Base-by-base conservation (phyloP, 306 rosid species). In the Pachyrhizus erosus region DNA sequence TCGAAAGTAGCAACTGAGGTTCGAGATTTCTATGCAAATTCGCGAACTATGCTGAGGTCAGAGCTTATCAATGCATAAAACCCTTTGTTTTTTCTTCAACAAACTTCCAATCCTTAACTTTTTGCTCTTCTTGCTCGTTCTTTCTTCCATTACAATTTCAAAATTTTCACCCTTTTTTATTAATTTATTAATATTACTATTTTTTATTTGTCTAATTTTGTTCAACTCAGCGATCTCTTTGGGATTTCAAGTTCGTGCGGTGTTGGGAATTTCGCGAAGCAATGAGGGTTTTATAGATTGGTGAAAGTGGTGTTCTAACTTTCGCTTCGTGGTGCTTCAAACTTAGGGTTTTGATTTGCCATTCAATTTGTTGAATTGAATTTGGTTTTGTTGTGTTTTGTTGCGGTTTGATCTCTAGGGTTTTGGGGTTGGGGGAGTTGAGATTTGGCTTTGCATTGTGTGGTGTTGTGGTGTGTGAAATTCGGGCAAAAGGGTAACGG, bases 321-420 rank as follows among this genome's bases (percentile, higher is more conserved):
- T 82, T 87, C 81, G 77, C 75, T 81, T 55, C 27, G 65, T 60
- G 83, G 74, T 87, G 77, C 77, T 87, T 87, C 84, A 34, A 83
- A 82, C 75, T 86, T 91, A 88, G 91, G 98, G 98, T 87, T 95
- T 93, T 91, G 73, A 85, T 93, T 86, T 84, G 45, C 52, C 45
- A 76, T 82, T 69, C 64, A 85, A 78, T 84, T 82, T 51, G 5
- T 77, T 74, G 49, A 77, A 79, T 82, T 84, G 23, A 85, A 83
- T 87, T 87, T 42, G 79, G 62, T 40, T 73, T 82, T 86, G 31
- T 84, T 69, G 70, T 76, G 78, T 62, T 87, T 42, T 34, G 79
- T 81, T 18, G 87, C 52, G 76, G 87, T 80, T 92, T 91, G 97
- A 93, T 96, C 96, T 86, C 85, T 96, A 93, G 97, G 98, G 94